These are phyloP conservation scores for Debaryomyces coudertii DNA, from an alignment of 1,139 yeast species.

Conservation along the genomic window DNA sequence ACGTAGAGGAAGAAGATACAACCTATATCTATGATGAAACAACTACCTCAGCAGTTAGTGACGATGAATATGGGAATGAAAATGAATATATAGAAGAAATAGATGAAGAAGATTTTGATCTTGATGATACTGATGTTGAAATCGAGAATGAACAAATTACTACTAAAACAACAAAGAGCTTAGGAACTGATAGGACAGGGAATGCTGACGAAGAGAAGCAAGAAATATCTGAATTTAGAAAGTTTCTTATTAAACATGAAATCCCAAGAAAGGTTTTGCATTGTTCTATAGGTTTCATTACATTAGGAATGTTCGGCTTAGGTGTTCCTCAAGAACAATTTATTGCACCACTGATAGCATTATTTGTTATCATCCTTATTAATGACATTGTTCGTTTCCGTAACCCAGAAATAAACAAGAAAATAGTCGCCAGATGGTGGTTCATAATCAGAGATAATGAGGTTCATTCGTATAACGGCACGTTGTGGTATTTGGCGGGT, in stretches of 20 bases:
- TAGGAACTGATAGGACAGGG: neutral
- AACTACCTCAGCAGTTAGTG: constrained; percentile 18
- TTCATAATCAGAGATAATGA: constrained; percentile 85
- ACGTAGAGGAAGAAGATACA: constrained; percentile 43
- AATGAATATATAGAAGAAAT: constrained; percentile 15
- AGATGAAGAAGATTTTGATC: constrained; percentile 18
- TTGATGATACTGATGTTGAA: constrained; percentile 17
- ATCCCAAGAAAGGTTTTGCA: constrained; percentile 86
- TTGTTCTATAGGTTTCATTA: constrained; percentile 81
- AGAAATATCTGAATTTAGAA: constrained; percentile 35
- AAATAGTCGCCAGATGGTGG: constrained; percentile 69
- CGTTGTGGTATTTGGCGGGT: constrained; percentile 82
- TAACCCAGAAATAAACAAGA: constrained; percentile 59
- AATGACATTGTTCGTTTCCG: constrained; percentile 72
- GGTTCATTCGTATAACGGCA: constrained; percentile 72
- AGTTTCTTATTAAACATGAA: constrained; percentile 75
- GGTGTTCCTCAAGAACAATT: constrained; percentile 62
- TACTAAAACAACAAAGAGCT: neutral
- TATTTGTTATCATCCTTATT: constrained; percentile 58
- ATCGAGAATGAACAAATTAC: neutral
- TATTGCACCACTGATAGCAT: constrained; percentile 57
- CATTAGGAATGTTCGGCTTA: constrained; percentile 69
- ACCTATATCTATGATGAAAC: constrained; percentile 36
- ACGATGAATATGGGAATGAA: constrained; percentile 22
- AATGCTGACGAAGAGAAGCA: neutral